Conservation (phyloP, 78 protist species). For the Dictyostelium brefeldianum region DNA sequence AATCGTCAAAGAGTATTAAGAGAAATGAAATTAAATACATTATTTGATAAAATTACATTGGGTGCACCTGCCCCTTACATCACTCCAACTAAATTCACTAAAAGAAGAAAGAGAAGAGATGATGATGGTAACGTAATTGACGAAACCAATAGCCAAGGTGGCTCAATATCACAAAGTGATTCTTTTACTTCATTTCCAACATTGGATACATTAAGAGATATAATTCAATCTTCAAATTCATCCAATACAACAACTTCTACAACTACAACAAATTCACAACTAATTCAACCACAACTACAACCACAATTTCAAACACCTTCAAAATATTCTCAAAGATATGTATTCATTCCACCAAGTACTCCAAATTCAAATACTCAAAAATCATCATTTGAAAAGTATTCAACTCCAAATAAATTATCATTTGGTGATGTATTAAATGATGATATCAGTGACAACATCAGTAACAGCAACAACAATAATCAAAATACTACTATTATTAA, state of each 20-base stretch:
- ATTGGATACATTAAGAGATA: not conserved
- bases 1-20: conserved; percentile 35
- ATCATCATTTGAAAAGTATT: not conserved
- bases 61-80: conserved; percentile 72
- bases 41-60: conserved; percentile 56
- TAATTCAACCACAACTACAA: not conserved
- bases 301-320: conserved; percentile 8
- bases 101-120: conserved; percentile 28
- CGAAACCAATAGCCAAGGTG: not conserved
- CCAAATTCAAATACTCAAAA: not conserved
- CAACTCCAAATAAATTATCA: not conserved
- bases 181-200: not conserved
- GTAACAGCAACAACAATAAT: not conserved
- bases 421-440: not conserved
- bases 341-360: not conserved
- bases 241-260: not conserved
- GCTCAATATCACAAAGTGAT: not conserved
- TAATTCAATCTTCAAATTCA: not conserved
- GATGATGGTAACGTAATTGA: not conserved
- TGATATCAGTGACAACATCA: not conserved
- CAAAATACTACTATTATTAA: no score
- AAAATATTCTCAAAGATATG: conserved; percentile 2
- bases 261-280: not conserved
- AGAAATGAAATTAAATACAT: conserved; percentile 41
- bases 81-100: conserved; percentile 71